phyloP scores from a whole-genome alignment of 495 filamentous ascomycete genomes.

The Talaromyces borbonicus region DNA sequence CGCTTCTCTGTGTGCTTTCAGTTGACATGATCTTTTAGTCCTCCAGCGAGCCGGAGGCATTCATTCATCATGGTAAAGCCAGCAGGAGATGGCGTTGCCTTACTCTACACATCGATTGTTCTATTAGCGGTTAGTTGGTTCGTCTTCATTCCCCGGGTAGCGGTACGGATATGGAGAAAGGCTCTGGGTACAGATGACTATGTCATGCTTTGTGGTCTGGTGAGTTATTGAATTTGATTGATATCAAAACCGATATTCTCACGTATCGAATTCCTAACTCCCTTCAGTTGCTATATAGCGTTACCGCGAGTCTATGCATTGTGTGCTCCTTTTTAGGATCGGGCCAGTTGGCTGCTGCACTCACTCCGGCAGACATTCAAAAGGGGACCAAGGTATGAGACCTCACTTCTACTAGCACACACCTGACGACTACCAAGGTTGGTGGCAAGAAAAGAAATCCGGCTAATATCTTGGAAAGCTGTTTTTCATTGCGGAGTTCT shows the following conservation, averaged over 20 bases:
- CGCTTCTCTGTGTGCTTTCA: not conserved
- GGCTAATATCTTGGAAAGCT: not conserved
- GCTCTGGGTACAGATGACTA: slow-evolving; percentile 1
- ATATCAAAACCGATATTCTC: not conserved
- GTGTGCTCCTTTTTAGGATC: slow-evolving; percentile 2
- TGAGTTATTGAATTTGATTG: not conserved
- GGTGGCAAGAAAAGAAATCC: not conserved
- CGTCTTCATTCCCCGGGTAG: not conserved
- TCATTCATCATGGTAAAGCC: slow-evolving; percentile 1
- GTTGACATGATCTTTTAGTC: not conserved
- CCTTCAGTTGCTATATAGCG: not conserved
- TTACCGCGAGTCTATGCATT: slow-evolving; percentile 4
- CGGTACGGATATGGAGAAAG: slow-evolving; percentile 3
- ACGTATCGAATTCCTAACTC: not conserved
- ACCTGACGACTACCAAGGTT: not conserved
- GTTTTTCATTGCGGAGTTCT: slow-evolving; percentile 5
- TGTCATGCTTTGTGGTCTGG: slow-evolving; percentile 1
- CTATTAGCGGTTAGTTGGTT: not conserved
- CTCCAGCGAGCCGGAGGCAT: not conserved
- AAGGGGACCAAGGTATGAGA: slow-evolving; percentile 3
- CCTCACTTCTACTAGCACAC: too few species aligned
- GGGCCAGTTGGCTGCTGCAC: not conserved
- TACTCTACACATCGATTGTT: slow-evolving; percentile 2
- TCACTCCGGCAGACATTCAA: not conserved
- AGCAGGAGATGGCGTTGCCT: slow-evolving; percentile 1